Evolutionary conservation across 768 basidiomycete genomes (phyloP), one percentile per base, ranked within the genome.

Genomic region (Tylopilus sp.): DNA sequence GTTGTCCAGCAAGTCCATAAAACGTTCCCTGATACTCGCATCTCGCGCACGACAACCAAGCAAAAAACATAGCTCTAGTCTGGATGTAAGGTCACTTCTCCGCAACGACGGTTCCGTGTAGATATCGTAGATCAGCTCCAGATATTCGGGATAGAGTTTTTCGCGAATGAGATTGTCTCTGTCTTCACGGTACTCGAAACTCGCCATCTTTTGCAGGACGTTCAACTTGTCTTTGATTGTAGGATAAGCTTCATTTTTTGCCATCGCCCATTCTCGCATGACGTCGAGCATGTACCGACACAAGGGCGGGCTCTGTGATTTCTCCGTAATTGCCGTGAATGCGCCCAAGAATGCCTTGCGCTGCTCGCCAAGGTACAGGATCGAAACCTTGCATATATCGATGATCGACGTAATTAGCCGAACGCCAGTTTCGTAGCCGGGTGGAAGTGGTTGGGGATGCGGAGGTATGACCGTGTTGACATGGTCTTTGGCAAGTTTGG

Each of bases 171-270:
- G 28, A 10, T 28, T 28, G 28, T 28, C 28, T 28, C 11, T 28
- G 28, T 28, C 28, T 28, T 28, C 85, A 28, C 88, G 83, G 21
- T 76, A 75, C 70, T 98, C 94, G 61, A 85, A 93, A 10, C 79
- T 74, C 6, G 80, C 78, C 93, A 99, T 95, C 66, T 90, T 91
- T 62, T 88, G 84, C 54, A 99, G 69, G 28, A 98, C 72, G 25
- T 79, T 86, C 3, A 95, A 87, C 69, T 98, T 98, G 72, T 99
- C 97, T 69, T 97, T 98, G 80, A 90, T 86, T 0, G 89, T 89
- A 7, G 95, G 95, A 65, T 88, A 89, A 2, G 85, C 77, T 50
- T 97, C 92, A 47, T 86, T 87, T 60, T 82, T 83, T 39, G 85
- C 82, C 58, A 95, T 73, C n/a, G 91, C 87, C 95, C 95, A 98